Percentiles rank a stretch among this genome's conserved stretches.
These are phyloP conservation scores for Endocarpon pusillum DNA, from an alignment of 495 filamentous ascomycete species.

Conservation along the genomic window DNA sequence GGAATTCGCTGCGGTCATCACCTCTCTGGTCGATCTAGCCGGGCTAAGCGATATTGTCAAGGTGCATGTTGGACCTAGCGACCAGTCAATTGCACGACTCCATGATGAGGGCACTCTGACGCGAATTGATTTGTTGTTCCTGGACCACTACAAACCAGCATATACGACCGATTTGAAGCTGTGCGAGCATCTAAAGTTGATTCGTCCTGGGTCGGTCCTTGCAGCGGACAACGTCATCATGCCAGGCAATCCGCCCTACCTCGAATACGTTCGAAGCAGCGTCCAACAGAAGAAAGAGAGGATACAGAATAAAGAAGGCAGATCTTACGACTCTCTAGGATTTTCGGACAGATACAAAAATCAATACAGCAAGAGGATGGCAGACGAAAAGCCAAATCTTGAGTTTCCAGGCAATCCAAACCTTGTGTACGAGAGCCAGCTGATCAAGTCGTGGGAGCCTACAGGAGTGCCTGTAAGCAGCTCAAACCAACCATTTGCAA, in stretches of 20 bases:
- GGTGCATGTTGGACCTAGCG: constrained; percentile 45
- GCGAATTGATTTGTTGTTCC: constrained; percentile 44
- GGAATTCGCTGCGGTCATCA: constrained; percentile 45
- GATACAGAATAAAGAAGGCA: constrained; percentile 16
- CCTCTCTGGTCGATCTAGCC: constrained; percentile 42
- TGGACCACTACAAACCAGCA: constrained; percentile 53
- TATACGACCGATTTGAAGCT: constrained; percentile 51
- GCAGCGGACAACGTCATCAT: constrained; percentile 56
- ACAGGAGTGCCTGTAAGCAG: constrained; percentile 37
- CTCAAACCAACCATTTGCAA: background rate
- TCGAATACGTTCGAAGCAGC: constrained; percentile 42
- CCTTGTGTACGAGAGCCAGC: constrained; percentile 47
- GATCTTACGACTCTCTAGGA: constrained; percentile 14
- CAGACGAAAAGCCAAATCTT: constrained; percentile 24
- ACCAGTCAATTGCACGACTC: constrained; percentile 34
- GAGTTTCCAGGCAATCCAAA: constrained; percentile 47
- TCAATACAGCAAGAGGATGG: constrained; percentile 5
- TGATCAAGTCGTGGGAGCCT: constrained; percentile 50
- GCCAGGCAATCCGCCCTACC: constrained; percentile 52
- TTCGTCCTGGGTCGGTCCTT: constrained; percentile 37
- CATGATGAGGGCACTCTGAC: constrained; percentile 26
- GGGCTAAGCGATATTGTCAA: constrained; percentile 47
- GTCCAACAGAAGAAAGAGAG: constrained; percentile 32
- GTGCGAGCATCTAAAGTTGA: constrained; percentile 42
- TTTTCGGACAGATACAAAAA: no score